Evolutionary conservation across 164 flowering plant species (phyloP).

Genomic region (Nymphaea colorata): DNA sequence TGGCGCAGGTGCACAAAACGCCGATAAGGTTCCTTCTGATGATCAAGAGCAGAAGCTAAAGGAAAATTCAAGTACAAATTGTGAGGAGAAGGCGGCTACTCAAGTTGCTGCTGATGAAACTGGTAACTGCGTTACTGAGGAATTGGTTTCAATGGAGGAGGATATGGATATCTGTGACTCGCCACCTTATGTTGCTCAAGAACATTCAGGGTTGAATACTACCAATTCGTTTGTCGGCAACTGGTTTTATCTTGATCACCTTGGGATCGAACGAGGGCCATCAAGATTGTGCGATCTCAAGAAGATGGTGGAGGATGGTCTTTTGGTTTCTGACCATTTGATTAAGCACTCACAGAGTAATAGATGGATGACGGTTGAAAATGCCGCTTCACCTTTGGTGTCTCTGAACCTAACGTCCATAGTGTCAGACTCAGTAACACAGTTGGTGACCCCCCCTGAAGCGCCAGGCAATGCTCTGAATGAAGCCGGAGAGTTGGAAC

Average conservation of each 20-base stretch:
- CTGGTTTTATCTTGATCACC: conserved; percentile 88
- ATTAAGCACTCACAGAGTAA: conserved; percentile 75
- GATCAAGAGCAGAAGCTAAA: conserved; percentile 22
- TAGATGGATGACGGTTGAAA: conserved; percentile 93
- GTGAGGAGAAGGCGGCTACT: conserved; percentile 15
- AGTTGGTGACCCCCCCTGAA: conserved; percentile 82
- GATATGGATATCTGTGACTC: conserved; percentile 98
- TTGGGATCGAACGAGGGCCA: conserved; percentile 81
- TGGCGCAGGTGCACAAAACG: not conserved
- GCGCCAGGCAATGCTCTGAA: conserved; percentile 83
- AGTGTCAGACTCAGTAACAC: conserved; percentile 63
- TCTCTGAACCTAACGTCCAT: conserved; percentile 40
- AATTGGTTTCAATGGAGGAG: conserved; percentile 87
- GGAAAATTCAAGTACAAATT: conserved; percentile 14
- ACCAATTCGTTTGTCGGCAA: conserved; percentile 24
- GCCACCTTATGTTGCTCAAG: conserved; percentile 59
- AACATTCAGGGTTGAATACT: not conserved
- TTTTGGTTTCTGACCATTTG: conserved; percentile 75
- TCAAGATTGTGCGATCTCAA: conserved; percentile 67
- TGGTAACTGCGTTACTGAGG: conserved; percentile 45
- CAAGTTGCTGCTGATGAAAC: not conserved
- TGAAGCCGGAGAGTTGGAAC: conserved; percentile 41
- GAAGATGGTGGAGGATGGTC: conserved; percentile 61
- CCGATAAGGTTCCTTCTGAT: not conserved
- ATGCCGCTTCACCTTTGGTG: conserved; percentile 82